Base-by-base conservation (phyloP, 495 filamentous ascomycete genomes). In the Podospora fimiseda region DNA sequence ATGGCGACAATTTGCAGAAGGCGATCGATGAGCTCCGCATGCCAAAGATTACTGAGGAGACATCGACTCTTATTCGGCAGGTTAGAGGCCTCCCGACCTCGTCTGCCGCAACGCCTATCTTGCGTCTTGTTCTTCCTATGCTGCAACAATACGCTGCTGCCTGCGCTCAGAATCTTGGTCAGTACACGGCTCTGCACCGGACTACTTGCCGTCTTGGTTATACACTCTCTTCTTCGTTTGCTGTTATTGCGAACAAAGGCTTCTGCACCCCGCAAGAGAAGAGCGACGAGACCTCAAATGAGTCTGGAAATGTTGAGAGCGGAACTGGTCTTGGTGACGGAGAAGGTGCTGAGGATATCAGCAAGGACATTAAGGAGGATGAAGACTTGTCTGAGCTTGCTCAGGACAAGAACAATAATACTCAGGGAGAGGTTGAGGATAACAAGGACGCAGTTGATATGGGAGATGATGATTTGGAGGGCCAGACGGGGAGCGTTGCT, bases 321-420 rank as follows among this genome's bases (percentile, higher is more conserved):
- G 94, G 94, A n/a, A 97, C 91, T 3, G 94, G 94, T 20, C 80
- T 99, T n/a, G 94, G 93, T 23, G 92, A 96, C 51, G 92, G 91
- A 11, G 87, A 96, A 61, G 94, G 90, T 20, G 89, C 85, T 1
- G 89, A 97, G 62, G 91, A 99, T 71, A 96, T 99, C 50, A 96
- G 90, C 69, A 96, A 97, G 60, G 92, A 97, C 63, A 84, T 99
- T 43, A 80, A 87, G 53, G 85, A 89, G 43, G 92, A 97, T 53
- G 94, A 99, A 68, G 89, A 97, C 67, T 67, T 99, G 11, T 84
- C 86, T 1, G 94, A 99, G 48, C 75, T 97, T 15, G 92, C 94
- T 2, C 87, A 95, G 61, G 84, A 96, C 55, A 74, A 79, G 38
- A 77, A 83, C 24, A 82, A 86, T 9, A 83, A 88, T 11, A 79